These are phyloP conservation scores for Ensete ventricosum DNA, from an alignment of 176 grass and related monocot species.

Conservation along the genomic window DNA sequence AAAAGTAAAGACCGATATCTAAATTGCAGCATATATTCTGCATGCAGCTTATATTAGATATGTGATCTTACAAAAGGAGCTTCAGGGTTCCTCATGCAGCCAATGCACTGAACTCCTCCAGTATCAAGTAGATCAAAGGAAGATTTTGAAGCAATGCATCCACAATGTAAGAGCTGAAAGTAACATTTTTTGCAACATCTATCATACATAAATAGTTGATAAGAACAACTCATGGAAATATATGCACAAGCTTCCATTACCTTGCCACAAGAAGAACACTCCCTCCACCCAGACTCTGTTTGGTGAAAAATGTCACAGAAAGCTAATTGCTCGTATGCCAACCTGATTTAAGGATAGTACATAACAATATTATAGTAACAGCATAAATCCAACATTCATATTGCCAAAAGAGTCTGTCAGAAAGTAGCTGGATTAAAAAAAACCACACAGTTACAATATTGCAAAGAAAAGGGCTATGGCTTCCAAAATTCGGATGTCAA, in stretches of 20 bases:
- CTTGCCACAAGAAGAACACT: constrained; percentile 94
- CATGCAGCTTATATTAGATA: constrained; percentile 6
- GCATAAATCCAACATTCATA: neutral
- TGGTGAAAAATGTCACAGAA: constrained; percentile 98
- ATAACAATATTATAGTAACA: neutral
- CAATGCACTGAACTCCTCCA: constrained; percentile 79
- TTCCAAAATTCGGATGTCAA: too few relatives aligned
- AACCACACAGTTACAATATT: too few relatives aligned
- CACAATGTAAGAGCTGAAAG: constrained; percentile 80
- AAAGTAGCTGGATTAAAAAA: too few relatives aligned
- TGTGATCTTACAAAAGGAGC: constrained; percentile 60
- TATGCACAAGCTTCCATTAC: constrained; percentile 30
- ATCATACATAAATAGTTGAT: neutral
- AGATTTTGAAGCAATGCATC: constrained; percentile 84
- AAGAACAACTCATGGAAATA: neutral
- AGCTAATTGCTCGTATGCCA: constrained; percentile 72
- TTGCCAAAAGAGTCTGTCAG: too few relatives aligned
- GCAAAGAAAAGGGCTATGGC: too few relatives aligned
- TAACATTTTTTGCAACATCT: neutral
- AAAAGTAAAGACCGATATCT: neutral
- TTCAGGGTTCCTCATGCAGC: constrained; percentile 67
- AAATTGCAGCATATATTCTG: neutral
- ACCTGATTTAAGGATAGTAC: constrained; percentile 33
- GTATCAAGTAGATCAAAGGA: constrained; percentile 94
- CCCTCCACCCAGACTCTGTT: constrained; percentile 97